These are phyloP conservation scores for Heliamphora exappendiculata DNA, from an alignment of 148 eudicot genomes.

Conservation along the genomic window DNA sequence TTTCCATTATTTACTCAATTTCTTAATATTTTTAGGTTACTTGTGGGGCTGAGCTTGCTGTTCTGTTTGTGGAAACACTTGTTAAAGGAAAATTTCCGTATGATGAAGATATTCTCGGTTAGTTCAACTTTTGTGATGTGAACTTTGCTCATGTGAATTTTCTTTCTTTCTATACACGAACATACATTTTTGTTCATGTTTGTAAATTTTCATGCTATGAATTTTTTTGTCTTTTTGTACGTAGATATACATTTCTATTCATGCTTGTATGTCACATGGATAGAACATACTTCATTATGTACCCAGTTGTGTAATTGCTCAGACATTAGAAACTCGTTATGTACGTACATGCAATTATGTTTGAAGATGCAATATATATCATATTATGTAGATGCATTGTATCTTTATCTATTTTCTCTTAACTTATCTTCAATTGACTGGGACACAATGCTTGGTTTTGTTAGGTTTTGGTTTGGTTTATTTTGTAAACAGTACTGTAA, in stretches of 20 bases:
- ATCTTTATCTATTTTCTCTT: too few species aligned
- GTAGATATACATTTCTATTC: not conserved
- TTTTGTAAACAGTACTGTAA: too few species aligned
- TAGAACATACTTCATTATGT: not conserved
- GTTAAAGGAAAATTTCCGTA: slow-evolving; percentile 71
- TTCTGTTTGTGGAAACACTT: slow-evolving; percentile 67
- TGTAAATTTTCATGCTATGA: too few species aligned
- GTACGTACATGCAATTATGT: too few species aligned
- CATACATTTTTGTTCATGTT: not conserved
- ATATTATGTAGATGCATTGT: too few species aligned
- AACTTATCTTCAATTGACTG: too few species aligned
- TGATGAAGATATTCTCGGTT: slow-evolving; percentile 57
- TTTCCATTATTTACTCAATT: too few species aligned
- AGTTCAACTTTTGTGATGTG: slow-evolving; percentile 22
- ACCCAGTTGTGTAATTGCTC: too few species aligned
- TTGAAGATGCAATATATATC: too few species aligned
- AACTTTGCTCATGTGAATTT: not conserved
- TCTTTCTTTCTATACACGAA: not conserved
- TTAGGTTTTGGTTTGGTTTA: too few species aligned
- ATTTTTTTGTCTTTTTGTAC: not conserved
- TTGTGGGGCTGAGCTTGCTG: slow-evolving; percentile 94
- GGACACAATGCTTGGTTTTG: too few species aligned
- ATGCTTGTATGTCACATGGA: not conserved
- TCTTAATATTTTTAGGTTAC: slow-evolving; percentile 46
- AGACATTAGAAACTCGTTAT: too few species aligned